phyloP scores from a whole-genome alignment of 768 basidiomycete species.

The Leccinum rimulosum region DNA sequence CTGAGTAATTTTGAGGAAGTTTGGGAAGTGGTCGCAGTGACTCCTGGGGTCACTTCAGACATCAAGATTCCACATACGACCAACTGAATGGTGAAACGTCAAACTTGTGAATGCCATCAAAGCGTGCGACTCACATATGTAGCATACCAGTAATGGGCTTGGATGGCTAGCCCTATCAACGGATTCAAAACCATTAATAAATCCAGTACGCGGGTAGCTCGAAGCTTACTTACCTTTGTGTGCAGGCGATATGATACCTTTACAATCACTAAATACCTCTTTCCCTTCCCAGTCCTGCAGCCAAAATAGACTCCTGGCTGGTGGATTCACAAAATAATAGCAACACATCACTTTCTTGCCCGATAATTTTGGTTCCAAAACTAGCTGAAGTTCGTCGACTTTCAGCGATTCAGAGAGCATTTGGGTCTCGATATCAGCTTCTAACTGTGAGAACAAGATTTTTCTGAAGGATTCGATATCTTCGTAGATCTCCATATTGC shows the following conservation, averaged over 20 bases:
- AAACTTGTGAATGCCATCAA: neutral
- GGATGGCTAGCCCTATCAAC: conserved; percentile 31
- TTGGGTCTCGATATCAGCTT: conserved; percentile 1
- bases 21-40: conserved; percentile 35
- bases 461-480: conserved; percentile 37
- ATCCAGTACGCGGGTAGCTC: too few species aligned
- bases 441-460: conserved; percentile 19
- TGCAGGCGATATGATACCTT: conserved; percentile 13
- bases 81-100: neutral
- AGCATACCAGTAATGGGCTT: conserved; percentile 37
- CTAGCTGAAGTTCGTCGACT: conserved; percentile 36
- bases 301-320: conserved; percentile 51
- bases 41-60: conserved; percentile 22
- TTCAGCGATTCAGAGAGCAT: conserved; percentile 29
- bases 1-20: conserved; percentile 23
- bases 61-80: neutral
- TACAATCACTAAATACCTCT: conserved; percentile 29
- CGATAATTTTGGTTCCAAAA: conserved; percentile 38
- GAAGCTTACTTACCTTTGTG: conserved; percentile 28
- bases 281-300: conserved; percentile 41
- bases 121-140: conserved; percentile 4
- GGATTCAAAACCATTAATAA: conserved; percentile 27
- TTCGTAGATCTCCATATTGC: conserved; percentile 30
- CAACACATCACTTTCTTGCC: conserved; percentile 31
- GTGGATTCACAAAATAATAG: conserved; percentile 56